A percentile compares a stretch with the other conserved stretches of the same genome.
Conservation (phyloP, 306 rosid genomes). For the Phaseolus lunatus region DNA sequence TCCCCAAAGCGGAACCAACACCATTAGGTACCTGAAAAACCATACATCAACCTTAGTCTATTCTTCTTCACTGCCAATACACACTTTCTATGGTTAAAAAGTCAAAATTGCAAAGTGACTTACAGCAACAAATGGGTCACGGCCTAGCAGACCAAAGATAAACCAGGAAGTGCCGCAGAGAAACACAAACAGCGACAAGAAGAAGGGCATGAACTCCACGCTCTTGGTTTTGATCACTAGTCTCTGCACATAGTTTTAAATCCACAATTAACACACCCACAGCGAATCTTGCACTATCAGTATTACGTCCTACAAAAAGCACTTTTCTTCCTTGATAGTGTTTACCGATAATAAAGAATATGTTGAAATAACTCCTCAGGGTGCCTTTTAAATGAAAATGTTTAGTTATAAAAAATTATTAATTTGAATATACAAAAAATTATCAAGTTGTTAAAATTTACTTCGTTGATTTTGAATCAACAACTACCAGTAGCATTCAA, state of each 20-base stretch:
- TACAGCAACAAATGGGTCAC: slow-evolving; percentile 82
- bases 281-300: not conserved
- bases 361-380: too few species aligned
- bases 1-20: slow-evolving; percentile 70
- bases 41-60: not conserved
- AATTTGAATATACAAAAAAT: not conserved
- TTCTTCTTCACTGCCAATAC: not conserved
- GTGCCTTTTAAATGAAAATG: too few species aligned
- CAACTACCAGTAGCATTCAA: not conserved
- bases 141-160: slow-evolving; percentile 80
- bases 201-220: slow-evolving; percentile 95
- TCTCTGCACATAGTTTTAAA: slow-evolving; percentile 62
- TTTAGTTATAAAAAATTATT: not conserved
- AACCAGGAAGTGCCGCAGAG: slow-evolving; percentile 94
- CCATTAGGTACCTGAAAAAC: slow-evolving; percentile 74
- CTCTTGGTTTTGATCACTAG: slow-evolving; percentile 79
- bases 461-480: not conserved
- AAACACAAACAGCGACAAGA: slow-evolving; percentile 82
- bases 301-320: not conserved
- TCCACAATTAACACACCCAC: not conserved
- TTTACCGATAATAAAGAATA: not conserved
- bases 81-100: not conserved
- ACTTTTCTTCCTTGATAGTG: not conserved
- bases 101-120: slow-evolving; percentile 37
- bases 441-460: not conserved